These are phyloP conservation scores for Aphanocladium album DNA, from an alignment of 2,329 filamentous ascomycete genomes.

Conservation along the genomic window DNA sequence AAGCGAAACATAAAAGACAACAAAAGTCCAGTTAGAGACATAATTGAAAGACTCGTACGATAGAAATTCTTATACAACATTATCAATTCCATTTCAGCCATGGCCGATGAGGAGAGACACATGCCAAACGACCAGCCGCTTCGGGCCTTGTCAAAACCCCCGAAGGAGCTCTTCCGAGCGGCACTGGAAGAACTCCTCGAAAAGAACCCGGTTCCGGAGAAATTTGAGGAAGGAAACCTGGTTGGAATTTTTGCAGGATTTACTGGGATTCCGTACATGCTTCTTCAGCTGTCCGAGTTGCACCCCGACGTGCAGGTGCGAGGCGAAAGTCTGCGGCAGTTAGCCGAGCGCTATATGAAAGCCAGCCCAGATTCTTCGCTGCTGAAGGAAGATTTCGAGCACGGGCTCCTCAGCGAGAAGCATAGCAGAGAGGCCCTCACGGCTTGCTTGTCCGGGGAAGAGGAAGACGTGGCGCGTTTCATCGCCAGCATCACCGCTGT, in stretches of 20 bases:
- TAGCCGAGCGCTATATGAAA: constrained; percentile 44
- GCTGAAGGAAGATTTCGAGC: constrained; percentile 36
- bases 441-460: constrained; percentile 37
- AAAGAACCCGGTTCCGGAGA: constrained; percentile 30
- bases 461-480: constrained; percentile 33
- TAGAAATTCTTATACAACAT: too few species aligned
- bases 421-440: constrained; percentile 42
- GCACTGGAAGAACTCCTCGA: constrained; percentile 33
- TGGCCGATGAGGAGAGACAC: constrained; percentile 20
- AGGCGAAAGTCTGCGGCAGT: constrained; percentile 37
- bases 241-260: constrained; percentile 50
- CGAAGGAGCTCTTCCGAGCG: constrained; percentile 25
- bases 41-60: too few species aligned
- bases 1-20: not conserved
- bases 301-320: constrained; percentile 40
- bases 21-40: not conserved
- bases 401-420: constrained; percentile 46
- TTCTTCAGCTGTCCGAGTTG: constrained; percentile 41
- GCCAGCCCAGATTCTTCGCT: constrained; percentile 28
- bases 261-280: constrained; percentile 52
- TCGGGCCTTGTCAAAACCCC: constrained; percentile 24
- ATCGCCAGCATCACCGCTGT: constrained; percentile 32
- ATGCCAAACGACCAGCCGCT: constrained; percentile 30
- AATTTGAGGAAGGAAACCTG: constrained; percentile 29
- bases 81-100: not conserved